Percentiles rank a stretch among this genome's conserved stretches.
These are phyloP conservation scores for Microcera coccophila DNA, from an alignment of 2,329 filamentous ascomycete species.

Conservation along the genomic window DNA sequence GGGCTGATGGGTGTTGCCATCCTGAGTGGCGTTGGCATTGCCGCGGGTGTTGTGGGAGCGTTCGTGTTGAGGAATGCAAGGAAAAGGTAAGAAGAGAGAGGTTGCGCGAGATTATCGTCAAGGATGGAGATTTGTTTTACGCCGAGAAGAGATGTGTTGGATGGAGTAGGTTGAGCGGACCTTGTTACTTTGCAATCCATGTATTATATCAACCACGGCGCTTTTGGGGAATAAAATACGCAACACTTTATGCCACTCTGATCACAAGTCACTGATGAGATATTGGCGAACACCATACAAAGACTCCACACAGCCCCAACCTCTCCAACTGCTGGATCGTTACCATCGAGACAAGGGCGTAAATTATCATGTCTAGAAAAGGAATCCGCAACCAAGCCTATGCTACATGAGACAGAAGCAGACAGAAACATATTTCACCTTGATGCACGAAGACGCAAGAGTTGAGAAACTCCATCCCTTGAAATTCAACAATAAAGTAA, in stretches of 20 bases:
- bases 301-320: no score
- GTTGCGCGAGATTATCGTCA: background rate
- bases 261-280: no score
- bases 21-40: constrained; percentile 86
- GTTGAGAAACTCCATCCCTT: no score
- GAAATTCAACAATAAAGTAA: constrained; percentile 18
- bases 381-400: no score
- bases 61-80: constrained; percentile 75
- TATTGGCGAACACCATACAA: no score
- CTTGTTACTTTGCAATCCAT: constrained; percentile 18
- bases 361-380: no score
- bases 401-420: no score
- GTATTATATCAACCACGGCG: constrained; percentile 25
- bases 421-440: no score
- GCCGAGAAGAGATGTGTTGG: no score
- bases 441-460: no score
- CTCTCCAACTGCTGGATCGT: no score
- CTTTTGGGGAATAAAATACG: constrained; percentile 11
- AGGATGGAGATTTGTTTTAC: background rate
- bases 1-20: constrained; percentile 93
- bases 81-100: constrained; percentile 42
- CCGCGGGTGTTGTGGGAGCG: constrained; percentile 87
- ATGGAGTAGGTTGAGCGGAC: constrained; percentile 7
- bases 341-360: no score
- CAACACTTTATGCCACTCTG: constrained; percentile 9